These are phyloP conservation scores for Penicillium thymicola DNA, from an alignment of 2,329 filamentous ascomycete genomes.

Conservation along the genomic window DNA sequence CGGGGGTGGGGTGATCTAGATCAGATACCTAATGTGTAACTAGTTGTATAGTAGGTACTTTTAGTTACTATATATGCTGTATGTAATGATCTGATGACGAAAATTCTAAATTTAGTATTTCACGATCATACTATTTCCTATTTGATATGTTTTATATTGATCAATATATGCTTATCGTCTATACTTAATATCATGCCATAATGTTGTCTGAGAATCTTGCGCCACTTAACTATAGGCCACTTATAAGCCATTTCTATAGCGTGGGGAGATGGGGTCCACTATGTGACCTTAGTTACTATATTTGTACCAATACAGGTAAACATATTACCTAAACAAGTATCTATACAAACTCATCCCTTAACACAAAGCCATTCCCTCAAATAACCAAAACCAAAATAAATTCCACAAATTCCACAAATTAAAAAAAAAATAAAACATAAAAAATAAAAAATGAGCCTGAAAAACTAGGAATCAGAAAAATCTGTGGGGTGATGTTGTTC, in stretches of 20 bases:
- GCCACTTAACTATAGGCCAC: too few species aligned
- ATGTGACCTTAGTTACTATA: background rate
- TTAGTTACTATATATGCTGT: too few species aligned
- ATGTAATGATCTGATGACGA: background rate
- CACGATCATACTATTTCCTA: background rate
- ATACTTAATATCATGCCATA: background rate
- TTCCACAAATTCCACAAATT: background rate
- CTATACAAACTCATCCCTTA: background rate
- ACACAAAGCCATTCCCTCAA: background rate
- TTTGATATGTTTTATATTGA: background rate
- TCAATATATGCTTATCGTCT: too few species aligned
- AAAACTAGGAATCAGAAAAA: conserved; percentile 6
- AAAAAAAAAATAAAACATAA: background rate
- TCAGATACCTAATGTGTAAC: background rate
- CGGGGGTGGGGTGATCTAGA: conserved; percentile 3
- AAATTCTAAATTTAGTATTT: background rate
- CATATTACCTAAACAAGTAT: background rate
- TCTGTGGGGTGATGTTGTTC: conserved; percentile 10
- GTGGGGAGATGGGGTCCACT: conserved; percentile 1
- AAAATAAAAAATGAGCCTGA: conserved; percentile 3
- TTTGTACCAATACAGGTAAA: background rate
- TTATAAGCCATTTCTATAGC: too few species aligned
- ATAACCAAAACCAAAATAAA: background rate
- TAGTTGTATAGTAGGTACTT: too few species aligned
- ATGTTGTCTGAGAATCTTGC: background rate